Evolutionary conservation across 202 grass and related monocot genomes (phyloP).

Genomic region (Hordeum pubiflorum): DNA sequence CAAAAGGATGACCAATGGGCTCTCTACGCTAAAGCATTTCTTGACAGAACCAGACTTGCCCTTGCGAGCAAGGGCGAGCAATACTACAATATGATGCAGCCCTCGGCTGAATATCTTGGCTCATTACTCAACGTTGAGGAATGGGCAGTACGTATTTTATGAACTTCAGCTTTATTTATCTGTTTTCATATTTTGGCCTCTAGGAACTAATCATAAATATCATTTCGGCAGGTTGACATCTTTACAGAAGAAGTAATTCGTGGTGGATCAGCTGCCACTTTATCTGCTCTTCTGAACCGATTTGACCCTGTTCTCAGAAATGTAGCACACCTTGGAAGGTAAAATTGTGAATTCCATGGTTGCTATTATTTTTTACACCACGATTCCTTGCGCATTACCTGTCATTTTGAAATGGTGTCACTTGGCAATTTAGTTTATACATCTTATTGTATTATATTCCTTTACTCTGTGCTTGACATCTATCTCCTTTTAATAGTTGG

Average conservation of each 20-base stretch:
- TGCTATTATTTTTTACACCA: neutral
- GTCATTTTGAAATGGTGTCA: constrained; percentile 18
- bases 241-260: constrained; percentile 99
- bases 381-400: neutral
- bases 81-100: constrained; percentile 79
- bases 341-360: constrained; percentile 6
- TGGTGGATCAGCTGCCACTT: constrained; percentile 82
- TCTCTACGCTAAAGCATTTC: constrained; percentile 87
- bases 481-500: constrained; percentile 57
- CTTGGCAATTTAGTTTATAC: neutral
- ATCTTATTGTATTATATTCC: constrained; percentile 3
- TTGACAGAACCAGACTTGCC: constrained; percentile 90
- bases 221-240: constrained; percentile 57
- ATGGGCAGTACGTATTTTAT: constrained; percentile 66
- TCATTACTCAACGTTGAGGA: constrained; percentile 73
- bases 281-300: constrained; percentile 94
- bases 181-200: neutral
- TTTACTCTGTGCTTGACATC: constrained; percentile 26
- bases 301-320: constrained; percentile 91
- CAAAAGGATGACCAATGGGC: constrained; percentile 79
- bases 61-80: constrained; percentile 80
- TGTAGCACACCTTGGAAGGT: constrained; percentile 88
- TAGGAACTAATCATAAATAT: neutral
- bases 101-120: constrained; percentile 95
- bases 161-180: constrained; percentile 22